Conservation (phyloP, 495 filamentous ascomycete genomes). For the Hypoxylon rickii region DNA sequence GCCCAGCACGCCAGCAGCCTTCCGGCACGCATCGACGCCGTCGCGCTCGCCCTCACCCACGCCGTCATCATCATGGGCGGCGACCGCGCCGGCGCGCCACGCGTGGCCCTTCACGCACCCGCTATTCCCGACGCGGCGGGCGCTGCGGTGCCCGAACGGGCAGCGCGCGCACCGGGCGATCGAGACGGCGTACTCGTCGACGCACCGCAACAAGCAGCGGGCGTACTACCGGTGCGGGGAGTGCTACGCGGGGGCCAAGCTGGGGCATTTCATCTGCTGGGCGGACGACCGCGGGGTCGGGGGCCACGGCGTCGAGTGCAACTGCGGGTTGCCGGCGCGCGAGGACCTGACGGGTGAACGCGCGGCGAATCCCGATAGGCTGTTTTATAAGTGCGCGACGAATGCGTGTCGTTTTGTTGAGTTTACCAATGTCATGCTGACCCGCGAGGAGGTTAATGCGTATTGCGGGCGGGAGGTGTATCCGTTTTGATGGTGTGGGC, state of each 20-base stretch:
- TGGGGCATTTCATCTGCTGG: conserved; percentile 15
- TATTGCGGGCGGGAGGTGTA: conserved; percentile 13
- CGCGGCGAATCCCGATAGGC: not conserved
- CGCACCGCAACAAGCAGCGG: conserved; percentile 1
- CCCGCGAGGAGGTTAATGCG: conserved; percentile 6
- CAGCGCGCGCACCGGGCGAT: not conserved
- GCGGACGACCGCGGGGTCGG: conserved; percentile 2
- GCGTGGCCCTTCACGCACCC: conserved; percentile 6
- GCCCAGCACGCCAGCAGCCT: not conserved
- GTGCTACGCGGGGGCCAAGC: not conserved
- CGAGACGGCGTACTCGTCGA: not conserved
- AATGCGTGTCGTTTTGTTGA: conserved; percentile 9
- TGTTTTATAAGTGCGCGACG: conserved; percentile 29
- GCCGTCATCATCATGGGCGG: not conserved
- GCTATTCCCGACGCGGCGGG: conserved; percentile 5
- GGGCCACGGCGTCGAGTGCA: conserved; percentile 1
- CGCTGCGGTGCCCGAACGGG: conserved; percentile 11
- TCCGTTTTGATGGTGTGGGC: not conserved
- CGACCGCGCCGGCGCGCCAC: not conserved
- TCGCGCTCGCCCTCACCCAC: not conserved
- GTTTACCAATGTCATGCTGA: conserved; percentile 16
- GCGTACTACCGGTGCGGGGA: conserved; percentile 14
- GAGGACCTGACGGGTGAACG: conserved; percentile 13
- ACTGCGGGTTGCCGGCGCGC: conserved; percentile 14
- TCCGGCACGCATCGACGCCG: not conserved